Evolutionary conservation across 2,329 filamentous ascomycete genomes (phyloP).

Genomic region (Fulvia fulva): DNA sequence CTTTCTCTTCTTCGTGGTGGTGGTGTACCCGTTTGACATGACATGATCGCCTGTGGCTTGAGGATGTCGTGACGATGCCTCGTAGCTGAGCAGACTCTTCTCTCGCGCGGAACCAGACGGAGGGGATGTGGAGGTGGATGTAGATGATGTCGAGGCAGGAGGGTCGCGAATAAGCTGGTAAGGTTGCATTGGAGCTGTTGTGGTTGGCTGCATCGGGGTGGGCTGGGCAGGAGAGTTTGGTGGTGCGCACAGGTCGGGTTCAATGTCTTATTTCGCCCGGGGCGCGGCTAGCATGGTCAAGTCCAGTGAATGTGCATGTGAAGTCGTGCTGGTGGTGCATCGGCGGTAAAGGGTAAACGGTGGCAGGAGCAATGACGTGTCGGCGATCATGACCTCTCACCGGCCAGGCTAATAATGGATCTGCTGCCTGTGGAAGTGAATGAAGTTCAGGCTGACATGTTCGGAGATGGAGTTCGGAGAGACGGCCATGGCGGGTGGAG

Average conservation of each 20-base stretch:
- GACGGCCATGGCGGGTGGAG: no score
- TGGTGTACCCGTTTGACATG: neutral
- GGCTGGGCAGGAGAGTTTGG: neutral
- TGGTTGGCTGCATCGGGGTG: neutral
- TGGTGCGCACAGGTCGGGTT: neutral
- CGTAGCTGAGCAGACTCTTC: neutral
- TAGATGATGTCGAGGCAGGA: neutral
- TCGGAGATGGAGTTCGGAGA: no score
- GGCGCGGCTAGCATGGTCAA: neutral
- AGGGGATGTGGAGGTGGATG: neutral
- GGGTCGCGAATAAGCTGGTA: neutral
- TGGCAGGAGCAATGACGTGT: neutral
- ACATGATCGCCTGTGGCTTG: neutral
- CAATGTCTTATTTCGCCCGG: neutral
- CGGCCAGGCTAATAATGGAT: no score
- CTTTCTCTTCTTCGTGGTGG: neutral
- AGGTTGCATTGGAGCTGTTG: neutral
- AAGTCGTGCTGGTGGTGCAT: neutral
- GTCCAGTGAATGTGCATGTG: neutral
- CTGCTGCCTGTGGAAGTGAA: no score
- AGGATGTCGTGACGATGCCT: neutral
- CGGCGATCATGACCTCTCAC: no score
- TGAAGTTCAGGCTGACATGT: no score
- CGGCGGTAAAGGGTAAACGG: neutral
- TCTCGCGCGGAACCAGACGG: neutral